Base-by-base conservation (phyloP, 371 early-diverging fungal genomes). In the Mucor irregularis region DNA sequence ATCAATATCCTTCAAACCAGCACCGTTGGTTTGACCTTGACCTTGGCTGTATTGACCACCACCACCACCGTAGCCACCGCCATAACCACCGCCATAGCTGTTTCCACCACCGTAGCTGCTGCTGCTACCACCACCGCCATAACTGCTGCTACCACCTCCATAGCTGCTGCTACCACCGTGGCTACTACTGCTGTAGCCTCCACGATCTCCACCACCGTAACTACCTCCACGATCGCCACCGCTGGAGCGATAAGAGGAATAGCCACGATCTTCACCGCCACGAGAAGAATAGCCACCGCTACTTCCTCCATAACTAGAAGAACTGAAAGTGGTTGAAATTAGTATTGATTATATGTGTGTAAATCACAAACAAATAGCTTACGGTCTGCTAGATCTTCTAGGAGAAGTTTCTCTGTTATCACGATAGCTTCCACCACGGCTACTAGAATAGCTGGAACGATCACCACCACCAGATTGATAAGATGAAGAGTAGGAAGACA, bases 1-100 rank as follows among this genome's bases (percentile, higher is more conserved):
- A 54, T 87, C 76, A 26, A 88, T 88, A 10, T 69, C 74, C 38
- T 74, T 67, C 21, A 90, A 71, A 39, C 68, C 73, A 28, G 71
- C 68, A 28, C 90, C 90, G 74, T 65, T 88, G 85, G 35, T 69
- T 67, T 22, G 16, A 25, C 77, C 69, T 48, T 62, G 50, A 8
- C 78, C 69, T 33, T 78, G 73, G 30, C 72, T 62, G 31, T 81
- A 61, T 33, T 75, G 63, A 26, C 76, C 66, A 31, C 72, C 35
- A 26, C 77, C 69, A 38, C 75, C 63, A 6, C 69, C 62, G 34
- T 64, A 48, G 43, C 72, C 45, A n/a, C n/a, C n/a, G 34, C 72
- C 42, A 29, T 39, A 29, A 43, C 64, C 52, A 16, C 61, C 48
- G n/a, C 48, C 28, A 11, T 54, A 44, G 29, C 70, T 19, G 11